Conservation (phyloP, 176 grass and related monocot species). For the Saccharum officinarum region DNA sequence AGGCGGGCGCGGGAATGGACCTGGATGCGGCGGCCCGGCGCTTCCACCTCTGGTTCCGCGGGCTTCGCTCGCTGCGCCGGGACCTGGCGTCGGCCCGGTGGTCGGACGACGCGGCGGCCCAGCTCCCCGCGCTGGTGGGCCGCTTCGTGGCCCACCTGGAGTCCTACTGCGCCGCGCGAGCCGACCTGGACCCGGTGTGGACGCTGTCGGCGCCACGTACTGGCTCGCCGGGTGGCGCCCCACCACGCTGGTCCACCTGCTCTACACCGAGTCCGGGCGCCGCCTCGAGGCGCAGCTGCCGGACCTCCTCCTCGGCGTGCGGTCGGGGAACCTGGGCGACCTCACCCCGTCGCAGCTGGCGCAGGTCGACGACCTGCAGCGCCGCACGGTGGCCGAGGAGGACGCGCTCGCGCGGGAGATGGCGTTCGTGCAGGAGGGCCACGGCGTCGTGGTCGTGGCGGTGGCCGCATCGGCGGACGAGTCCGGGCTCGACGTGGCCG, state of each 20-base stretch:
- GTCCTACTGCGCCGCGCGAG: slow-evolving; percentile 45
- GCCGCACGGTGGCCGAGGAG: slow-evolving; percentile 60
- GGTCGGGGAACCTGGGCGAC: slow-evolving; percentile 74
- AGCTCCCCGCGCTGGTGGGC: slow-evolving; percentile 27
- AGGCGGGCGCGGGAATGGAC: too few relatives aligned
- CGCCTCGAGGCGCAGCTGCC: slow-evolving; percentile 71
- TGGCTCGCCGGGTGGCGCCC: slow-evolving; percentile 71
- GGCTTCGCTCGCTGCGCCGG: slow-evolving; percentile 52
- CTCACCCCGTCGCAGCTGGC: slow-evolving; percentile 53
- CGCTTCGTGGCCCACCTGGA: slow-evolving; percentile 55
- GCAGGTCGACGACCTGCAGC: slow-evolving; percentile 64
- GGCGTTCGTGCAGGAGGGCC: slow-evolving; percentile 68
- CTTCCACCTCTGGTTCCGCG: slow-evolving; percentile 60
- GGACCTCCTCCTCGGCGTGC: slow-evolving; percentile 62
- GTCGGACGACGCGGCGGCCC: slow-evolving; percentile 33
- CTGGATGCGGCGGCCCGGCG: slow-evolving; percentile 35
- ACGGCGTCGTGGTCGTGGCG: slow-evolving; percentile 26
- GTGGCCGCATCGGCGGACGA: background rate
- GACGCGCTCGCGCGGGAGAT: too few relatives aligned
- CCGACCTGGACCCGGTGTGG: slow-evolving; percentile 52
- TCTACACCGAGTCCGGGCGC: slow-evolving; percentile 67
- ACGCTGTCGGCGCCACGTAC: slow-evolving; percentile 52
- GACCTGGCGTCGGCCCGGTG: slow-evolving; percentile 47
- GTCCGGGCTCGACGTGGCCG: slow-evolving; percentile 38
- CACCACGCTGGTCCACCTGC: slow-evolving; percentile 61